Percentiles rank a stretch among this genome's conserved stretches.
These are phyloP conservation scores for Tetracladium marchalianum DNA, from an alignment of 495 filamentous ascomycete species.

Conservation along the genomic window DNA sequence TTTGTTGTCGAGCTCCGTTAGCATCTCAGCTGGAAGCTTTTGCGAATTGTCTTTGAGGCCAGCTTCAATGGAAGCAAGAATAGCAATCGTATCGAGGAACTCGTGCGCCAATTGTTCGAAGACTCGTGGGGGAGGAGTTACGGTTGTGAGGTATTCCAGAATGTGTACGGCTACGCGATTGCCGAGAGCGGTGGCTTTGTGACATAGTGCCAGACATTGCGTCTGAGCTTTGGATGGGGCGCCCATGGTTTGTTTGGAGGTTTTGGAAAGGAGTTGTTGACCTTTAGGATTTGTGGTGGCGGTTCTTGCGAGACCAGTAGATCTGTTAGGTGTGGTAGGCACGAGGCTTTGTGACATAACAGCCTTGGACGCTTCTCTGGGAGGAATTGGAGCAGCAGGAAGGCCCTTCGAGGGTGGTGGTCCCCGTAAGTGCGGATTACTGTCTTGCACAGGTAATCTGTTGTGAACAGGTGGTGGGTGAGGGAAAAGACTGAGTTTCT, in stretches of 20 bases:
- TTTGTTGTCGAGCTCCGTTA: constrained; percentile 39
- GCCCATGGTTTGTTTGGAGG: not conserved
- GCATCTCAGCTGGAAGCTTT: constrained; percentile 34
- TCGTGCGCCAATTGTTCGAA: constrained; percentile 39
- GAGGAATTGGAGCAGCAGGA: too few relatives aligned
- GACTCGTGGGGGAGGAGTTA: constrained; percentile 30
- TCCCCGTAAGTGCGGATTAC: too few relatives aligned
- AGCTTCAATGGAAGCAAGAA: constrained; percentile 40
- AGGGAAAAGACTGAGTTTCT: too few relatives aligned
- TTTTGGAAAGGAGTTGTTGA: not conserved
- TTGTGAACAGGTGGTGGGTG: too few relatives aligned
- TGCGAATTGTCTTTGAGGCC: constrained; percentile 35
- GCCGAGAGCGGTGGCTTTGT: constrained; percentile 29
- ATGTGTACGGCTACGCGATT: constrained; percentile 45
- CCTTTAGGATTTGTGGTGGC: not conserved
- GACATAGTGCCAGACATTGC: constrained; percentile 17
- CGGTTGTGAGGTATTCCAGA: constrained; percentile 43
- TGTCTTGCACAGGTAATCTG: too few relatives aligned
- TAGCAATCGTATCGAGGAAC: constrained; percentile 41
- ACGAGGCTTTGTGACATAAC: too few relatives aligned
- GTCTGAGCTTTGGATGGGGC: constrained; percentile 1
- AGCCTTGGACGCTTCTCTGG: too few relatives aligned
- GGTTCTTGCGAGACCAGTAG: not conserved
- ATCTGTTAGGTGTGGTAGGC: too few relatives aligned
- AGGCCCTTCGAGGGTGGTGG: too few relatives aligned